These are phyloP conservation scores for Boletales sp. DNA, from an alignment of 768 basidiomycete genomes.

Conservation along the genomic window DNA sequence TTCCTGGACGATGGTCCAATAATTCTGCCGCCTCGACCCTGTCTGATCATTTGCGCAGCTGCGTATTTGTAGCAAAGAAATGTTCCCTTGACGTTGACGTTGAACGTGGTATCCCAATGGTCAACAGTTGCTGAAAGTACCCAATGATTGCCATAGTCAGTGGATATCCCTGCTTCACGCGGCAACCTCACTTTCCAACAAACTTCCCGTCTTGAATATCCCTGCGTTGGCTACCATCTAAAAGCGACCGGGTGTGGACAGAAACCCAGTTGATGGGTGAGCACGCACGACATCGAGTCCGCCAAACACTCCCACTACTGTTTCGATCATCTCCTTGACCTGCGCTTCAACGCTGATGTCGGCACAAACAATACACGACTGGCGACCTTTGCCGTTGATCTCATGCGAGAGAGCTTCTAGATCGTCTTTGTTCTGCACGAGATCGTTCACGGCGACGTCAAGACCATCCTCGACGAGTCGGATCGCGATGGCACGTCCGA, in stretches of 20 bases:
- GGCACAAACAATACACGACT: constrained; percentile 12
- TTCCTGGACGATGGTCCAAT: neutral
- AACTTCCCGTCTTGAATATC: neutral
- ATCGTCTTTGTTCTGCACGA: constrained; percentile 8
- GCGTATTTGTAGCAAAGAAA: neutral
- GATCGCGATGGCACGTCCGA: constrained; percentile 16
- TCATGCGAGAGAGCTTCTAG: constrained; percentile 8
- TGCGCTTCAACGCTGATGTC: constrained; percentile 40
- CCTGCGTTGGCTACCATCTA: constrained; percentile 8
- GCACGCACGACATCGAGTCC: neutral
- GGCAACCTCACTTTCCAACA: neutral
- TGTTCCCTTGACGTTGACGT: neutral
- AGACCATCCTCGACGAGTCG: constrained; percentile 12
- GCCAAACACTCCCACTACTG: constrained; percentile 27
- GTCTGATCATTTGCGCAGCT: constrained; percentile 12
- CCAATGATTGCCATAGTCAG: too few relatives aligned
- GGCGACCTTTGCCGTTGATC: constrained; percentile 17
- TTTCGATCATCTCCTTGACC: constrained; percentile 38
- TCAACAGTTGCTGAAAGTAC: neutral
- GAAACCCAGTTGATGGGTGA: too few relatives aligned
- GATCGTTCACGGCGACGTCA: constrained; percentile 24
- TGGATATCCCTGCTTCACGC: too few relatives aligned
- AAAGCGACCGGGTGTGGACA: too few relatives aligned
- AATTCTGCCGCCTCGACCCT: constrained; percentile 40
- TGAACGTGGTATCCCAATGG: constrained; percentile 8